Conservation (phyloP, 2,329 filamentous ascomycete species). For the Leptographium galeiforme region DNA sequence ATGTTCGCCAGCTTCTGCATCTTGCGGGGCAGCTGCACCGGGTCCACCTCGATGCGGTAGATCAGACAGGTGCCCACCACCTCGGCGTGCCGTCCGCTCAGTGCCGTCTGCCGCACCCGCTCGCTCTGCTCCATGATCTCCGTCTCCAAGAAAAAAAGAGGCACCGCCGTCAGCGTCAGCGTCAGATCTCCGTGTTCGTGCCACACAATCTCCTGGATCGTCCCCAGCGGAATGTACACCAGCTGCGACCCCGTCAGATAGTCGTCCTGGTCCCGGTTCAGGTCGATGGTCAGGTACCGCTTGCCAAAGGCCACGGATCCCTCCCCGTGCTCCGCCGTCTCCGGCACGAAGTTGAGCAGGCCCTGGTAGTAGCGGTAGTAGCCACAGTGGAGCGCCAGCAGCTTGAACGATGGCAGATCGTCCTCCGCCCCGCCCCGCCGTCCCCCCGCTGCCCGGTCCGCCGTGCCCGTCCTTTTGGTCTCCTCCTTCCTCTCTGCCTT, state of each 20-base stretch:
- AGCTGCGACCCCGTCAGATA: slow-evolving; percentile 11
- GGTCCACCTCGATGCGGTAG: slow-evolving; percentile 23
- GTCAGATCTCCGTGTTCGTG: slow-evolving; percentile 25
- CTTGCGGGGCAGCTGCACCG: slow-evolving; percentile 16
- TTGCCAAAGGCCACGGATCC: slow-evolving; percentile 29
- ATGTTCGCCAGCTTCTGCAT: slow-evolving; percentile 16
- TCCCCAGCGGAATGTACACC: slow-evolving; percentile 36
- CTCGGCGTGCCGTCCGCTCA: slow-evolving; percentile 18
- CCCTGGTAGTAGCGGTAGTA: slow-evolving; percentile 28
- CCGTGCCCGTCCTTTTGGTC: slow-evolving; percentile 2
- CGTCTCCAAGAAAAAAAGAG: slow-evolving; percentile 27
- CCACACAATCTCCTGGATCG: slow-evolving; percentile 31
- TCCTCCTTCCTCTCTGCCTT: too few relatives aligned
- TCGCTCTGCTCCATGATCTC: not conserved
- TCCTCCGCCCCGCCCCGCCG: not conserved
- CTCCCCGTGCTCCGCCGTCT: slow-evolving; percentile 20
- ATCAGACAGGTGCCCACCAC: slow-evolving; percentile 29
- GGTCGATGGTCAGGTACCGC: slow-evolving; percentile 25
- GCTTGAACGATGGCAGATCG: slow-evolving; percentile 1
- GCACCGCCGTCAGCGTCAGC: slow-evolving; percentile 32
- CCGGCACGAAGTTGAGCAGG: slow-evolving; percentile 29
- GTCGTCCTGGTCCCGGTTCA: slow-evolving; percentile 8
- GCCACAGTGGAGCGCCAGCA: slow-evolving; percentile 2
- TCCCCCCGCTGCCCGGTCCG: too few relatives aligned
- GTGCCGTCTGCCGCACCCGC: slow-evolving; percentile 8